Evolutionary conservation across 257 asterid genomes (phyloP), one percentile per base, ranked within the genome.

Genomic region (Thymus mandschuricus): DNA sequence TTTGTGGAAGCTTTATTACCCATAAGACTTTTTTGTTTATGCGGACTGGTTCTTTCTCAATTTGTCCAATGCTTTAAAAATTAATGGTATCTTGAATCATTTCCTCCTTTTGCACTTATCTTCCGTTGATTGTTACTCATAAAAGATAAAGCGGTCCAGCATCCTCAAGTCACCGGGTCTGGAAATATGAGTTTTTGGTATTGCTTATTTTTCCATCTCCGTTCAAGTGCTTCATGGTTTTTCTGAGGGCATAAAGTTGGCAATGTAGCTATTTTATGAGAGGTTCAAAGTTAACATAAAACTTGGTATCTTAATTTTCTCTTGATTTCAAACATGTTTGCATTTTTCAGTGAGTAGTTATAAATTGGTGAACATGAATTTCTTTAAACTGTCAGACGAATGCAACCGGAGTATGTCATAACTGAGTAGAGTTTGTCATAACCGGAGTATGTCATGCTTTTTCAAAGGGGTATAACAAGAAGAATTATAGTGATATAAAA

Each of bases 51-150:
- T 56, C 45, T 44, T 28, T 50, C 66, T 54, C 8, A 30, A 44
- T 41, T 15, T 33, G 21, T 51, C 48, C n/a, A 1, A 12, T 63
- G 31, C 58, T 8, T 64, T 68, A 40, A 8, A 4, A 12, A 56
- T 60, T 31, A 48, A 30, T 52, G 6, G 38, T 29, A 15, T 54
- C 63, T 67, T 66, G 50, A 49, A 52, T 9, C 41, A 41, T 66
- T 59, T 48, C 27, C 57, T 58, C 67, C 11, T 34, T 55, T 64
- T 15, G 15, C 60, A 44, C 29, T 13, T 66, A 5, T 66, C 33
- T 67, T 15, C 69, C 71, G 52, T 31, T 50, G 70, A 60, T 40
- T 67, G 62, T 68, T 34, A 15, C 0, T 15, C 68, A 33, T 70
- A 34, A 21, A 27, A 48, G 68, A 71, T 35, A 29, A 71, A 6